Conservation (phyloP, 148 eudicot genomes). For the Nyssa sinensis region DNA sequence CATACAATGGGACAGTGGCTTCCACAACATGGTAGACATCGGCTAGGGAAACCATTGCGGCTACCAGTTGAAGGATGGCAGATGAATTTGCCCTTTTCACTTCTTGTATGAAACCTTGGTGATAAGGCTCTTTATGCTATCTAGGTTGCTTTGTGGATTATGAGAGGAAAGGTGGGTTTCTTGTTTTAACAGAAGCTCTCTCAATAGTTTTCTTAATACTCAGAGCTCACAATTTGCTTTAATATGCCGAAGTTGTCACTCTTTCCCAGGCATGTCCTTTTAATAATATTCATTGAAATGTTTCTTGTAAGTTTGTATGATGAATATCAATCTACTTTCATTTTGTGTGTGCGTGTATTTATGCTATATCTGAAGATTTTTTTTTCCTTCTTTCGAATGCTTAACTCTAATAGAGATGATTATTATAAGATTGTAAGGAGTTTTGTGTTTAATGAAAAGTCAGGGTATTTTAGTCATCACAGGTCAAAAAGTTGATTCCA, state of each 20-base stretch:
- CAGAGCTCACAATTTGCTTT: too few relatives aligned
- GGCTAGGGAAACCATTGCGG: conserved; percentile 34
- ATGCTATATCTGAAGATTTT: too few relatives aligned
- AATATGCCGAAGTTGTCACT: too few relatives aligned
- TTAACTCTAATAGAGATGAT: neutral
- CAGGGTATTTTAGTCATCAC: conserved; percentile 14
- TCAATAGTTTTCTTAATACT: too few relatives aligned
- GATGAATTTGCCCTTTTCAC: neutral
- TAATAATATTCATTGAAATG: neutral
- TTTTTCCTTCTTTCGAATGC: neutral
- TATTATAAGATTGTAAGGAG: neutral
- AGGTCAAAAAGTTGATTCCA: conserved; percentile 30
- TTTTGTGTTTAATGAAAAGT: neutral
- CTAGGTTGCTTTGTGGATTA: conserved; percentile 10
- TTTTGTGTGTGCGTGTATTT: too few relatives aligned
- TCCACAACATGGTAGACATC: conserved; percentile 38
- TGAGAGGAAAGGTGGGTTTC: conserved; percentile 12
- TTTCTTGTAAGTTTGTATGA: too few relatives aligned
- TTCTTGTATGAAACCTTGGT: conserved; percentile 10
- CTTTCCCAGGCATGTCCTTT: too few relatives aligned
- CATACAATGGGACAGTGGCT: conserved; percentile 47
- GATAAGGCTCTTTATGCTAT: conserved; percentile 15
- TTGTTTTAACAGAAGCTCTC: conserved; percentile 10
- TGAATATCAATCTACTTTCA: neutral
- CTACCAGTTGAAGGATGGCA: neutral